phyloP scores from a whole-genome alignment of 1,284 basidiomycete genomes.

The Inonotus obliquus region DNA sequence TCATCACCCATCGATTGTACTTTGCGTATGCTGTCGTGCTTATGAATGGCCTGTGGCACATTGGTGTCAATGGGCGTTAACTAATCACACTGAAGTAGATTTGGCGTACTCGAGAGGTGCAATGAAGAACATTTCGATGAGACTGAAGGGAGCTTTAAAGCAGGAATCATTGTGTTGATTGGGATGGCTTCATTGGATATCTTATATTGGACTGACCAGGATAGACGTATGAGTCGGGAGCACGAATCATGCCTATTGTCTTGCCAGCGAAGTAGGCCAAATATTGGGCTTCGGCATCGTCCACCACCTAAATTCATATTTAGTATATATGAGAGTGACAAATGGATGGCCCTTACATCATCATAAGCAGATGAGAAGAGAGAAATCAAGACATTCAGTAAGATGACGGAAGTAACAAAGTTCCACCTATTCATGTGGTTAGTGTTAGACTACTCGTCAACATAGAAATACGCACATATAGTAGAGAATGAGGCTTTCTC shows the following conservation, averaged over 20 bases:
- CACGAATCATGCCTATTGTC: conserved; percentile 77
- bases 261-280: conserved; percentile 87
- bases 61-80: neutral
- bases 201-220: conserved; percentile 38
- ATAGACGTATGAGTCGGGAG: conserved; percentile 75
- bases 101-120: conserved; percentile 82
- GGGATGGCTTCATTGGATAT: conserved; percentile 34
- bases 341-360: conserved; percentile 53
- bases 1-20: conserved; percentile 79
- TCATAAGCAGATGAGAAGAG: conserved; percentile 89
- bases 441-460: neutral
- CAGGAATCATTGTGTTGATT: conserved; percentile 18
- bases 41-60: conserved; percentile 41
- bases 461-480: conserved; percentile 44
- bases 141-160: conserved; percentile 58
- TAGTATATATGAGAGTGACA: neutral
- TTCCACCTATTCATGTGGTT: conserved; percentile 60
- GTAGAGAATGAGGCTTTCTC: conserved; percentile 71
- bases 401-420: conserved; percentile 78
- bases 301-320: conserved; percentile 43
- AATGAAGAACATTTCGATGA: conserved; percentile 77
- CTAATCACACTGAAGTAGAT: neutral
- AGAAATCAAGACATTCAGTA: conserved; percentile 94
- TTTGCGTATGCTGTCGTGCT: conserved; percentile 49
- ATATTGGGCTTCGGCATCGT: conserved; percentile 72